These are phyloP conservation scores for Metahyphopichia silvanorum DNA, from an alignment of 805 yeast genomes.

Conservation along the genomic window DNA sequence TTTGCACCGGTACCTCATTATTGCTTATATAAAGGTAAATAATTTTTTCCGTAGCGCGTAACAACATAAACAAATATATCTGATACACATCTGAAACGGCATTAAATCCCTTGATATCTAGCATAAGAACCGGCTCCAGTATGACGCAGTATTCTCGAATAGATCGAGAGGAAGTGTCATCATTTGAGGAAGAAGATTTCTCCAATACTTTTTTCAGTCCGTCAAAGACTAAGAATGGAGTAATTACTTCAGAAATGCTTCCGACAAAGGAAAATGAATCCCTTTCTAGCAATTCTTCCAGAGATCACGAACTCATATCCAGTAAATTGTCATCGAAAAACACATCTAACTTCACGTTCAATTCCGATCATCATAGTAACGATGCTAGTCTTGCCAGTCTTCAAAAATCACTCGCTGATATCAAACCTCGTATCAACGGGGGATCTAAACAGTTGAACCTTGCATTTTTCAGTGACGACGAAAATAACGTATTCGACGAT, in stretches of 20 bases:
- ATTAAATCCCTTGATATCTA: background rate
- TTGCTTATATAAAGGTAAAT: background rate
- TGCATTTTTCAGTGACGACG: slow-evolving; percentile 3
- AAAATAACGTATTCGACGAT: background rate
- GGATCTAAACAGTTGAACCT: slow-evolving; percentile 3
- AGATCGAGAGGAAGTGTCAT: too few relatives aligned
- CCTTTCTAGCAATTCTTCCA: too few relatives aligned
- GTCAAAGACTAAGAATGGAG: too few relatives aligned
- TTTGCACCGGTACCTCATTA: background rate
- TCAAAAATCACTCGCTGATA: slow-evolving; percentile 8
- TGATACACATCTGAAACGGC: background rate
- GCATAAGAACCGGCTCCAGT: too few relatives aligned
- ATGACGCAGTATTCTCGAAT: too few relatives aligned
- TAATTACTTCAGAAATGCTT: too few relatives aligned
- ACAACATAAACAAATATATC: background rate
- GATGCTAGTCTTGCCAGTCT: slow-evolving; percentile 11
- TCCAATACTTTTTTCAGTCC: too few relatives aligned
- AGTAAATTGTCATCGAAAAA: too few relatives aligned
- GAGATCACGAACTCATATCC: too few relatives aligned
- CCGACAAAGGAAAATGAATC: too few relatives aligned
- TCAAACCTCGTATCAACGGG: background rate
- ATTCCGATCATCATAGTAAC: slow-evolving; percentile 4
- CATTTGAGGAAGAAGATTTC: too few relatives aligned
- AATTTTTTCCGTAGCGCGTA: background rate
- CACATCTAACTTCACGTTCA: slow-evolving; percentile 1